Conservation (phyloP, 2,329 filamentous ascomycete species). For the Ceratocystis ficicola region DNA sequence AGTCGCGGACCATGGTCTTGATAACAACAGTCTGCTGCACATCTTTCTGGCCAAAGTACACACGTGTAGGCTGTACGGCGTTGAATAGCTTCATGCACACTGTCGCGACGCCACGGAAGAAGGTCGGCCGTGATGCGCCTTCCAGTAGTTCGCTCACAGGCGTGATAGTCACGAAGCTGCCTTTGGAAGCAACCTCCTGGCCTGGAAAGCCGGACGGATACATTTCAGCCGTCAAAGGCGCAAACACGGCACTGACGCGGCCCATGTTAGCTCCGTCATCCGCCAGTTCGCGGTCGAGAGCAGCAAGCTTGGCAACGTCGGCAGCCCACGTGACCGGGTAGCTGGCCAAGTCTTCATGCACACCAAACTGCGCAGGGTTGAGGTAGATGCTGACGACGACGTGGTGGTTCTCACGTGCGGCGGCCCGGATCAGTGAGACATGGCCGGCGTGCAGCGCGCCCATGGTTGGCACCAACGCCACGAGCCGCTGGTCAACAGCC, state of each 20-base stretch:
- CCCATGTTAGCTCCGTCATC: slow-evolving; percentile 48
- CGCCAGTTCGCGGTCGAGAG: slow-evolving; percentile 62
- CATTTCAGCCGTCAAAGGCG: slow-evolving; percentile 70
- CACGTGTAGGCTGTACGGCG: slow-evolving; percentile 48
- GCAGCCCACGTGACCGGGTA: slow-evolving; percentile 84
- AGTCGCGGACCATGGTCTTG: slow-evolving; percentile 73
- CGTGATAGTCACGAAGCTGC: slow-evolving; percentile 84
- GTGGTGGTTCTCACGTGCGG: slow-evolving; percentile 70
- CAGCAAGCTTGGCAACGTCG: slow-evolving; percentile 55
- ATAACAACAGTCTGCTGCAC: slow-evolving; percentile 92
- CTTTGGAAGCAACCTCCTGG: slow-evolving; percentile 61
- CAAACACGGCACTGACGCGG: slow-evolving; percentile 70
- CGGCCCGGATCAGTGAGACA: slow-evolving; percentile 69
- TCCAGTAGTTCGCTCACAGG: slow-evolving; percentile 73
- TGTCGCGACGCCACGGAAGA: slow-evolving; percentile 92
- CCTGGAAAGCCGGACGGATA: slow-evolving; percentile 70
- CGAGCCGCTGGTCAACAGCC: slow-evolving; percentile 52
- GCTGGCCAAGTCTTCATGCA: slow-evolving; percentile 72
- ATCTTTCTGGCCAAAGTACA: slow-evolving; percentile 96
- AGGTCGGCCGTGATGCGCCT: slow-evolving; percentile 75
- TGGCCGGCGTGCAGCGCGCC: slow-evolving; percentile 91
- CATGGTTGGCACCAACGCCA: slow-evolving; percentile 94
- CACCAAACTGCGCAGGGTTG: slow-evolving; percentile 91
- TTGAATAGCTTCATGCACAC: slow-evolving; percentile 71
- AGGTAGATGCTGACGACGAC: slow-evolving; percentile 90